Percentiles rank a stretch among this genome's conserved stretches.
phyloP scores from a whole-genome alignment of 768 basidiomycete species.

The Lactarius deliciosus region DNA sequence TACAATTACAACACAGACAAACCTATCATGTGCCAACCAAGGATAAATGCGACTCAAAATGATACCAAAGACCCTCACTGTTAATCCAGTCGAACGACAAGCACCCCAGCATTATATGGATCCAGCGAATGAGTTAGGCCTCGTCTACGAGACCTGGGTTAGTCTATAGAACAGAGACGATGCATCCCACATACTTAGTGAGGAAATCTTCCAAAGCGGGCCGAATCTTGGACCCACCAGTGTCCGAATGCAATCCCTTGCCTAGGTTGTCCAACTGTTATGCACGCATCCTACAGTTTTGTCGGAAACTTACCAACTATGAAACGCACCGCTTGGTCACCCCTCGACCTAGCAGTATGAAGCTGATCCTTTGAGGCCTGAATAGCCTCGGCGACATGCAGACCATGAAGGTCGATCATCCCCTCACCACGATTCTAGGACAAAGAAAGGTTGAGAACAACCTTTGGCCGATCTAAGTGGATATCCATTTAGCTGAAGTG shows the following conservation, averaged over 20 bases:
- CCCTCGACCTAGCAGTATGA: neutral
- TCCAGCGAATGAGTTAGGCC: neutral
- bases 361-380: neutral
- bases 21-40: neutral
- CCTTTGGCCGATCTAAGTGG: too few relatives aligned
- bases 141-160: conserved; percentile 4
- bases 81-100: conserved; percentile 17
- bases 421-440: neutral
- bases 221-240: conserved; percentile 14
- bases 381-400: conserved; percentile 11
- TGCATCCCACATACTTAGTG: conserved; percentile 3
- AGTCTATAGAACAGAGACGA: neutral
- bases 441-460: neutral
- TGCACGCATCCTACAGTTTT: neutral
- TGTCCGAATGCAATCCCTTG: conserved; percentile 12
- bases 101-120: conserved; percentile 16
- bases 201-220: conserved; percentile 11
- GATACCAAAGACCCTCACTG: neutral
- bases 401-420: conserved; percentile 17
- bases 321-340: conserved; percentile 7
- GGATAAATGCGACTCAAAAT: neutral
- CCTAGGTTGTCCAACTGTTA: neutral
- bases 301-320: conserved; percentile 17
- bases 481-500: neutral
- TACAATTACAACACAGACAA: neutral